These are phyloP conservation scores for Starmerella scarabaei DNA, from an alignment of 805 yeast genomes.

Conservation along the genomic window DNA sequence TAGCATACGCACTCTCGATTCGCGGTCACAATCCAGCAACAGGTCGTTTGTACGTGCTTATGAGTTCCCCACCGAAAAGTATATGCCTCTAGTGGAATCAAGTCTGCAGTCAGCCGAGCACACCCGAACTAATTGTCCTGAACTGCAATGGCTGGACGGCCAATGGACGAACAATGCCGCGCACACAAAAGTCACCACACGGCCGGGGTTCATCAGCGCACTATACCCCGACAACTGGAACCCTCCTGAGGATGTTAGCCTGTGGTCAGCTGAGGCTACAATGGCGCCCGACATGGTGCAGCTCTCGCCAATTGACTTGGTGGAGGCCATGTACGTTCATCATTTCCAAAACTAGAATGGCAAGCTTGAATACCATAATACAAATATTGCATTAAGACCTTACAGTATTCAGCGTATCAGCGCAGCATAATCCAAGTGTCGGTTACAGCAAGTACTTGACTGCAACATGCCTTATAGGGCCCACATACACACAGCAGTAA, in stretches of 20 bases:
- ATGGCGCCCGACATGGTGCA: background rate
- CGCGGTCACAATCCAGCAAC: constrained; percentile 11
- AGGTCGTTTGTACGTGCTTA: constrained; percentile 1
- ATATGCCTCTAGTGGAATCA: constrained; percentile 6
- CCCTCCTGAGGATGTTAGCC: constrained; percentile 1
- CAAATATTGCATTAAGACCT: too few species aligned
- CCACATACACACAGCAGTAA: too few species aligned
- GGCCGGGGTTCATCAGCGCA: constrained; percentile 18
- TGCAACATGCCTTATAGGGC: too few species aligned
- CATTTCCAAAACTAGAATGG: constrained; percentile 1
- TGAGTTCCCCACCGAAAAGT: constrained; percentile 9
- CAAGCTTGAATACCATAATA: background rate
- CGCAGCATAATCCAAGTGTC: too few species aligned
- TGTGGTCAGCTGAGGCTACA: background rate
- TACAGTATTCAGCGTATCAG: too few species aligned
- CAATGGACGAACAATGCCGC: constrained; percentile 9
- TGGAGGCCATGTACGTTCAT: constrained; percentile 13
- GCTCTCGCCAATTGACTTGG: constrained; percentile 3
- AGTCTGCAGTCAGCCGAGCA: background rate
- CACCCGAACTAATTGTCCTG: background rate
- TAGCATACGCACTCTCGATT: constrained; percentile 16
- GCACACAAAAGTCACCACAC: constrained; percentile 4
- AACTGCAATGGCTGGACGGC: constrained; percentile 17
- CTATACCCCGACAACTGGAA: constrained; percentile 13
- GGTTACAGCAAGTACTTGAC: too few species aligned